A percentile compares a stretch with the other conserved stretches of the same genome.
Conservation (phyloP, 2,329 filamentous ascomycete species). For the Macrophomina pseudophaseolina region DNA sequence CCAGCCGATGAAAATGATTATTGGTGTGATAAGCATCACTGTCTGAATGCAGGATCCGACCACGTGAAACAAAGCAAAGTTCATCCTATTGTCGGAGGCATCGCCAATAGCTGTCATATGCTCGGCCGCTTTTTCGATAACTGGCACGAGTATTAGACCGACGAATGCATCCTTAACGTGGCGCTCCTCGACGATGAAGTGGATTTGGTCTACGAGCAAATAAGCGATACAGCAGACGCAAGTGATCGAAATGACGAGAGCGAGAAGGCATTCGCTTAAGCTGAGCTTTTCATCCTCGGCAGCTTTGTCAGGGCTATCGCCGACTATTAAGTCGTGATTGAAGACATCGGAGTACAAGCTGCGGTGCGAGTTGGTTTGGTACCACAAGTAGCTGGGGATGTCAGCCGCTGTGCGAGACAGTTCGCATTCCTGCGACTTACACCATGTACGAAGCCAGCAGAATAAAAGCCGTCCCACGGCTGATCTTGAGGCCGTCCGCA, state of each 20-base stretch:
- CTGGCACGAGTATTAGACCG: slow-evolving; percentile 76
- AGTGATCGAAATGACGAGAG: slow-evolving; percentile 66
- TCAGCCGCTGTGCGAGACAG: not conserved
- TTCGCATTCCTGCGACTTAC: not conserved
- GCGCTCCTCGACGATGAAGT: slow-evolving; percentile 61
- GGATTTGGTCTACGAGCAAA: slow-evolving; percentile 74
- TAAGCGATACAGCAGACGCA: slow-evolving; percentile 78
- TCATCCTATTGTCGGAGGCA: slow-evolving; percentile 82
- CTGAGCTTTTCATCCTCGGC: slow-evolving; percentile 71
- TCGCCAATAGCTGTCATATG: slow-evolving; percentile 85
- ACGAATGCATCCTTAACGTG: slow-evolving; percentile 61
- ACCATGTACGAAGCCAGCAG: slow-evolving; percentile 69
- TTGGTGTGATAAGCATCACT: slow-evolving; percentile 82
- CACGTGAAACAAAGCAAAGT: slow-evolving; percentile 83
- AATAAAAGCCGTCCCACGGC: slow-evolving; percentile 72
- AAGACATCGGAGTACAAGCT: slow-evolving; percentile 77
- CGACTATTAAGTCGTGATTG: slow-evolving; percentile 70
- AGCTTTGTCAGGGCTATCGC: slow-evolving; percentile 68
- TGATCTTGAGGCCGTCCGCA: slow-evolving; percentile 66
- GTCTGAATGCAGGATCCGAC: slow-evolving; percentile 89
- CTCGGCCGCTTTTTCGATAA: slow-evolving; percentile 86
- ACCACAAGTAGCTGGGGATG: slow-evolving; percentile 58
- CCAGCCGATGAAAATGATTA: slow-evolving; percentile 86
- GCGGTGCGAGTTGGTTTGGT: slow-evolving; percentile 78
- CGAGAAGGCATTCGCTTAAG: slow-evolving; percentile 72